phyloP scores from a whole-genome alignment of 2,329 filamentous ascomycete species.

The Xylariaceae sp. region DNA sequence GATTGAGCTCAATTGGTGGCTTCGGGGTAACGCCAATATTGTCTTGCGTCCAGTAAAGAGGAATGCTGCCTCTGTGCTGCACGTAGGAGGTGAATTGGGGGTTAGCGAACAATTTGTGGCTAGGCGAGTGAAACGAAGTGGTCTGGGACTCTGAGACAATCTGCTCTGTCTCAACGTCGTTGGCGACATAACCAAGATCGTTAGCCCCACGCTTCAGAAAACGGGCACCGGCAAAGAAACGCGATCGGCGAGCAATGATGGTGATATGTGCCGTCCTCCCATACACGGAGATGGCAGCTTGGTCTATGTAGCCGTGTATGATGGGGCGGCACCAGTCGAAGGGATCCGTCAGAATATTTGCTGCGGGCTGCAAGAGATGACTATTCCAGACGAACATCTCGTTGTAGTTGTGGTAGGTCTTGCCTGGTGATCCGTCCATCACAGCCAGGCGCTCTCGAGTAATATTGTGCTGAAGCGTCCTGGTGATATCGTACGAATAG shows the following conservation, averaged over 20 bases:
- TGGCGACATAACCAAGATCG: conserved; percentile 91
- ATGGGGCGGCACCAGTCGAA: conserved; percentile 97
- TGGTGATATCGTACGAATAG: conserved; percentile 94
- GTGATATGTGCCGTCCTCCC: conserved; percentile 88
- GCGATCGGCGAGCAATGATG: conserved; percentile 85
- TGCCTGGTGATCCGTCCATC: conserved; percentile 57
- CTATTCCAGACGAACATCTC: conserved; percentile 99
- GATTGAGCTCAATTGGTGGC: conserved; percentile 88
- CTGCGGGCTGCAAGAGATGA: conserved; percentile 76
- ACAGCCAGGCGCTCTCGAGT: conserved; percentile 71
- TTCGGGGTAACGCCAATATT: conserved; percentile 93
- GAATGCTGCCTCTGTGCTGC: conserved; percentile 94
- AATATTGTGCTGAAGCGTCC: conserved; percentile 89
- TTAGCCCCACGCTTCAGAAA: conserved; percentile 95
- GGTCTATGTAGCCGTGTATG: conserved; percentile 94
- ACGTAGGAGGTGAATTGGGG: conserved; percentile 94
- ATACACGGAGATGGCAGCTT: conserved; percentile 80
- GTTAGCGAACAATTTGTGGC: conserved; percentile 78
- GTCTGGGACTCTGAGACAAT: conserved; percentile 93
- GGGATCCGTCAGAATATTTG: conserved; percentile 66
- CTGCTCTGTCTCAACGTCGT: conserved; percentile 98
- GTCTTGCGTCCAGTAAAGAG: conserved; percentile 95
- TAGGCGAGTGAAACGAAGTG: conserved; percentile 92
- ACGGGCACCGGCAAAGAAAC: conserved; percentile 88
- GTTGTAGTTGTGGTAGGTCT: conserved; percentile 66